phyloP scores from a whole-genome alignment of 2,329 filamentous ascomycete species.

The Aphanoascus verrucosus region DNA sequence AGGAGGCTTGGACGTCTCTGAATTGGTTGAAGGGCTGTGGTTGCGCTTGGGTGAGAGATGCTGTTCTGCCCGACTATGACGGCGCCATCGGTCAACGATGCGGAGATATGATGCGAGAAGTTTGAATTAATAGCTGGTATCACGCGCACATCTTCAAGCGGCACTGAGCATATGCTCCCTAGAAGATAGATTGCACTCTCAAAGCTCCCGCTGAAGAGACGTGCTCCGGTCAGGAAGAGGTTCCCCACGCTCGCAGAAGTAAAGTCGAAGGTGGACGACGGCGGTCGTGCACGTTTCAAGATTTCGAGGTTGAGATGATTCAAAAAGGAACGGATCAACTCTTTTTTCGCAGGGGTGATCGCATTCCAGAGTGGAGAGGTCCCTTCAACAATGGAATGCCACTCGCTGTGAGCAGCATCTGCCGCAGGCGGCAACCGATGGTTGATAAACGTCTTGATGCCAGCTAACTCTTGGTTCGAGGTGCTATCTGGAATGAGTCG shows the following conservation, averaged over 20 bases:
- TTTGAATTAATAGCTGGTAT: conserved; percentile 90
- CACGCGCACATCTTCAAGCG: conserved; percentile 58
- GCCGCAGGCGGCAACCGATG: conserved; percentile 61
- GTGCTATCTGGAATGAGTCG: conserved; percentile 66
- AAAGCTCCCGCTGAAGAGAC: conserved; percentile 84
- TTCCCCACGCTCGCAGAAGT: conserved; percentile 67
- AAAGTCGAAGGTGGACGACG: conserved; percentile 66
- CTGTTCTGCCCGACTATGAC: conserved; percentile 85
- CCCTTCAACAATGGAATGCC: conserved; percentile 80
- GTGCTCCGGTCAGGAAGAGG: conserved; percentile 69
- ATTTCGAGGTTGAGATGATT: conserved; percentile 69
- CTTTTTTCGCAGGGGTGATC: conserved; percentile 60
- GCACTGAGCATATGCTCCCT: conserved; percentile 75
- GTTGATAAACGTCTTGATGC: conserved; percentile 78
- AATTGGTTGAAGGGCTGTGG: conserved; percentile 40
- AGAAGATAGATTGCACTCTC: conserved; percentile 88
- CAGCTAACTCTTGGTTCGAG: conserved; percentile 53
- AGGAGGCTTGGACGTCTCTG: conserved; percentile 28
- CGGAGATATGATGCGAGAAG: conserved; percentile 89
- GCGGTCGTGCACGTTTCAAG: conserved; percentile 59
- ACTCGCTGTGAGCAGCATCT: conserved; percentile 58
- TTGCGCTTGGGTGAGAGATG: conserved; percentile 71
- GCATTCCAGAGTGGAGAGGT: conserved; percentile 63
- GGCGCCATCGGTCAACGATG: conserved; percentile 62
- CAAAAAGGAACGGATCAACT: conserved; percentile 66